Conservation (phyloP, 371 early-diverging fungal species). For the Mortierella sp. region DNA sequence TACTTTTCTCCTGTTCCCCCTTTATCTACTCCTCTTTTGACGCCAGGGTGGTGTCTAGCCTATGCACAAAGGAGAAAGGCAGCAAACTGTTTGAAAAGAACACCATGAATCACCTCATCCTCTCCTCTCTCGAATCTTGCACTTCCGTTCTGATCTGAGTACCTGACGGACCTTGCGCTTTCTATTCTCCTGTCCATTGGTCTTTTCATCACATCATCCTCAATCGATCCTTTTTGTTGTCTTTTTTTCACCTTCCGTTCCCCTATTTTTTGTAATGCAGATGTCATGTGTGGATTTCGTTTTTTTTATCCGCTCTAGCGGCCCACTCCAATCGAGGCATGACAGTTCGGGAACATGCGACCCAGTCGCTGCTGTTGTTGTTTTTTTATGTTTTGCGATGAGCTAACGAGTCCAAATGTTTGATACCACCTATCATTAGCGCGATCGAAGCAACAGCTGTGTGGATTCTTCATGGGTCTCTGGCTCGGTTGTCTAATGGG, state of each 20-base stretch:
- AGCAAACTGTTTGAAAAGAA: background rate
- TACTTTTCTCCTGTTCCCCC: background rate
- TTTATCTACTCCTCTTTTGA: background rate
- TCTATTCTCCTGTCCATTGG: background rate
- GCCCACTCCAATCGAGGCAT: slow-evolving; percentile 2
- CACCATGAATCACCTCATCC: background rate
- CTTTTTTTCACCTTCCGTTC: no score
- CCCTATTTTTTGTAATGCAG: slow-evolving; percentile 2
- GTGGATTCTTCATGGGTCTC: slow-evolving; percentile 50
- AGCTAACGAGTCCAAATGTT: background rate
- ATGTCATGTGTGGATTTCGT: slow-evolving; percentile 12
- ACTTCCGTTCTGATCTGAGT: slow-evolving; percentile 7
- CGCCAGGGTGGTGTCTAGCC: background rate
- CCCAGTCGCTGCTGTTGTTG: background rate
- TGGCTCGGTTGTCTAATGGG: slow-evolving; percentile 47
- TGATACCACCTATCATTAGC: slow-evolving; percentile 22
- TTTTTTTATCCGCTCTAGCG: slow-evolving; percentile 8
- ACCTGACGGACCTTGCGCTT: background rate
- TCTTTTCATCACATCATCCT: background rate
- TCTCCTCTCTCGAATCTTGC: background rate
- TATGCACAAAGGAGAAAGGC: background rate
- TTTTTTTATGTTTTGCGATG: background rate
- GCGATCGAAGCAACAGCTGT: slow-evolving; percentile 49
- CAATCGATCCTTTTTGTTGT: background rate
- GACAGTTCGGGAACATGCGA: background rate